Evolutionary conservation across 1,139 yeast genomes (phyloP).

Genomic region (Taphrina betulina): DNA sequence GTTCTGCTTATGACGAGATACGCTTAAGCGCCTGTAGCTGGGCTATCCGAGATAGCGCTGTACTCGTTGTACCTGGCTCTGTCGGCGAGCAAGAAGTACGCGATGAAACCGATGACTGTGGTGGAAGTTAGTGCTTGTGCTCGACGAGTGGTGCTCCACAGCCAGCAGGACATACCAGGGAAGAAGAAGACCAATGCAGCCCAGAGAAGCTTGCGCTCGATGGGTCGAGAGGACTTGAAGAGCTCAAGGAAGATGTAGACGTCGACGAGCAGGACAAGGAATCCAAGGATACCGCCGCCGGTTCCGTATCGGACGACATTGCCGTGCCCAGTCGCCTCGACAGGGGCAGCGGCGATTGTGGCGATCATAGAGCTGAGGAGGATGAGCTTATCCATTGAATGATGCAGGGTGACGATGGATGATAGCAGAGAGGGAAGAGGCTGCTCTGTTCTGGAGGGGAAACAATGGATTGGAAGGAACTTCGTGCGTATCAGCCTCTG

Average conservation of each 20-base stretch:
- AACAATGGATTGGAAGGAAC: too few relatives aligned
- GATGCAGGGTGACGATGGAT: too few relatives aligned
- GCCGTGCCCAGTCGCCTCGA: conserved; percentile 18
- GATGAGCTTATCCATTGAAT: conserved; percentile 28
- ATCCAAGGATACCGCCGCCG: conserved; percentile 29
- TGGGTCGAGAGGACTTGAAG: conserved; percentile 31
- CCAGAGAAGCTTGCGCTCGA: conserved; percentile 25
- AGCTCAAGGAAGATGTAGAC: conserved; percentile 32
- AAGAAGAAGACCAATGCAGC: conserved; percentile 2
- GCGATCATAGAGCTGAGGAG: conserved; percentile 18
- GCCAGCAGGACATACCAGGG: conserved; percentile 1
- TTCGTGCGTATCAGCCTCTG: too few relatives aligned
- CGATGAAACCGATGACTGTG: conserved; percentile 12
- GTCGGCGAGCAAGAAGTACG: conserved; percentile 30
- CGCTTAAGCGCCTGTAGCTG: conserved; percentile 11
- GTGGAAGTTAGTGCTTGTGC: too few relatives aligned
- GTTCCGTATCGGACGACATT: conserved; percentile 31
- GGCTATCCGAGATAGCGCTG: conserved; percentile 20
- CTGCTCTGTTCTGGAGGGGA: too few relatives aligned
- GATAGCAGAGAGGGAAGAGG: too few relatives aligned
- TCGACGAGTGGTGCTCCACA: too few relatives aligned
- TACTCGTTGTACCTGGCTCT: conserved; percentile 29
- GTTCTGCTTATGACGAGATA: too few relatives aligned
- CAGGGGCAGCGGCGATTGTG: conserved; percentile 19
- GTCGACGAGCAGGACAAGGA: conserved; percentile 28